Evolutionary conservation across 164 flowering plant species (phyloP), one percentile per base, ranked within the genome.

Genomic region (Saururus chinensis): DNA sequence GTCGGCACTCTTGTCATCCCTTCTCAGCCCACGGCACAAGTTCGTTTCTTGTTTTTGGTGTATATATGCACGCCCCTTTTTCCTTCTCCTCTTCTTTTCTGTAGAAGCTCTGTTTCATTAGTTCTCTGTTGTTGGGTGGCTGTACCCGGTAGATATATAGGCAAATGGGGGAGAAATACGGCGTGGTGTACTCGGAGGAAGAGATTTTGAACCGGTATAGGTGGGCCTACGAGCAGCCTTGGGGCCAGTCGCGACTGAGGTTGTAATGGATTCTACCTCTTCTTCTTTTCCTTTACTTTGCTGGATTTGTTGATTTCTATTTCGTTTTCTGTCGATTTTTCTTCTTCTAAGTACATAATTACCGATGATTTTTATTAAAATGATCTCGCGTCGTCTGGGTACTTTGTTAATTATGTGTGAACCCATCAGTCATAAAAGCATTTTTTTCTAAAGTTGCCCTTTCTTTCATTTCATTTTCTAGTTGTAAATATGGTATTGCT

Each of bases 11-110:
- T 93, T 30, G 74, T 93, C 51, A 82, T 85, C 57, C 97, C 97
- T 19, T 79, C 97, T 59, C 96, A 90, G 74, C 97, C 98, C 73
- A 93, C 75, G 85, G 97, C 98, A 12, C 87, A 90, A 82, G 98
- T 93, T 25, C 48, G 58, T 21, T 23, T 40, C 7, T 12, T 30
- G n/a, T 45, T 5, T 20, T n/a, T n/a, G n/a, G n/a, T n/a, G n/a
- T n/a, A n/a, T n/a, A n/a, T n/a, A n/a, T n/a, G n/a, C n/a, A n/a
- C n/a, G n/a, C n/a, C n/a, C n/a, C n/a, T n/a, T n/a, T 14, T 5
- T n/a, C 7, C 16, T 60, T 10, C 13, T 20, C 12, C 21, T 35
- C 26, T 30, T 61, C 37, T 19, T 59, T 24, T 19, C 35, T 17
- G 40, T 21, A 37, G 40, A 49, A 3, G 40, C 61, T 4, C 48